Evolutionary conservation across 495 filamentous ascomycete genomes (phyloP).

Genomic region (Hapsidospora chrysogenum): DNA sequence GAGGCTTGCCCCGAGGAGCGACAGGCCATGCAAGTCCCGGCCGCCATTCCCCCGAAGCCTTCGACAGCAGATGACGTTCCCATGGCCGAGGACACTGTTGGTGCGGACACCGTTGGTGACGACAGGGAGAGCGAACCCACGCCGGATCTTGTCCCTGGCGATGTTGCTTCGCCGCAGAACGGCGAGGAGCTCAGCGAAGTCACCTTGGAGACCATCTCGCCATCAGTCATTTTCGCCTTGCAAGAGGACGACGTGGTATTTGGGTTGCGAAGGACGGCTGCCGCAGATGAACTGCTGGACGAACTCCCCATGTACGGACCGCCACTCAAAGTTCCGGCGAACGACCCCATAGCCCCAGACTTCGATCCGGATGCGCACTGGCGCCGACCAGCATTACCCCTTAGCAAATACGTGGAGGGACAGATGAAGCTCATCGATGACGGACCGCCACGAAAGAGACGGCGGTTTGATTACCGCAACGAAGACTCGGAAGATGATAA

Average conservation of each 20-base stretch:
- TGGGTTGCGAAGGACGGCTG: conserved; percentile 54
- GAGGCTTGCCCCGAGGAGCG: conserved; percentile 42
- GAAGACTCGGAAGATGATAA: conserved; percentile 46
- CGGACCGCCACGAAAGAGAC: conserved; percentile 55
- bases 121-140: conserved; percentile 32
- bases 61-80: conserved; percentile 10
- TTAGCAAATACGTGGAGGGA: conserved; percentile 74
- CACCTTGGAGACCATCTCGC: conserved; percentile 30
- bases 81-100: conserved; percentile 12
- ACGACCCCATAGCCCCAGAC: conserved; percentile 35
- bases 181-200: conserved; percentile 28
- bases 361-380: conserved; percentile 50
- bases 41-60: conserved; percentile 20
- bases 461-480: conserved; percentile 60
- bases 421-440: conserved; percentile 53
- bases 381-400: conserved; percentile 61
- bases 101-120: conserved; percentile 9
- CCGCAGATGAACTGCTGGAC: conserved; percentile 64
- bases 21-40: conserved; percentile 46
- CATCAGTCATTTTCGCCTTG: conserved; percentile 70
- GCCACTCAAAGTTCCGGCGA: conserved; percentile 37
- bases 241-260: conserved; percentile 71
- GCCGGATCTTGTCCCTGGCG: conserved; percentile 51
- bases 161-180: conserved; percentile 30
- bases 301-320: conserved; percentile 70